These are phyloP conservation scores for Furcasterigmium furcatum DNA, from an alignment of 2,329 filamentous ascomycete species.

Conservation along the genomic window DNA sequence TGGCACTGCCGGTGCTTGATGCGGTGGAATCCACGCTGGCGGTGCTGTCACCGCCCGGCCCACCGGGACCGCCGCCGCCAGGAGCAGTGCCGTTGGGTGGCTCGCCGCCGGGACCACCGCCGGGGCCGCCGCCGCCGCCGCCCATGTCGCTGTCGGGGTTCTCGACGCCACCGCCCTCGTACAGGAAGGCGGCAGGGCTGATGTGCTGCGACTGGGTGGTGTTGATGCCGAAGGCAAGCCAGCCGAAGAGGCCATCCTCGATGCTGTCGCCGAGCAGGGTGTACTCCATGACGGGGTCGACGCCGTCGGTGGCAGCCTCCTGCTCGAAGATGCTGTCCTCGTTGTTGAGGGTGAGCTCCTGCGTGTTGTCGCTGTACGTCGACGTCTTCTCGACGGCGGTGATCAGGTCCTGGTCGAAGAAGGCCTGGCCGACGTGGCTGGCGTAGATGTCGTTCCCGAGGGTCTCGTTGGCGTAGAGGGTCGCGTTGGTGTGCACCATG, in stretches of 20 bases:
- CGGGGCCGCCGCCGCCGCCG: constrained; percentile 8
- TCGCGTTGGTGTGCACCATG: constrained; percentile 26
- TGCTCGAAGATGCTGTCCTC: constrained; percentile 45
- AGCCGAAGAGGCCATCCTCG: constrained; percentile 48
- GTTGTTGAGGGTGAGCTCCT: constrained; percentile 42
- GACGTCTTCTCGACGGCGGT: constrained; percentile 38
- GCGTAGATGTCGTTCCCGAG: constrained; percentile 40
- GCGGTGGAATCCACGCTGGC: not conserved
- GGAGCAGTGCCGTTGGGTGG: constrained; percentile 10
- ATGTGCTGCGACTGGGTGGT: constrained; percentile 15
- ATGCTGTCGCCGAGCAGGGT: constrained; percentile 50
- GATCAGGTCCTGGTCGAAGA: constrained; percentile 56
- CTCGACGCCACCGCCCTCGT: constrained; percentile 25
- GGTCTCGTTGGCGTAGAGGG: constrained; percentile 45
- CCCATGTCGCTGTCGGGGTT: constrained; percentile 18
- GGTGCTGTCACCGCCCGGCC: not conserved
- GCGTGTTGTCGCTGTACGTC: constrained; percentile 42
- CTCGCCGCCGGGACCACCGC: not conserved
- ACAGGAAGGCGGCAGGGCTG: constrained; percentile 26
- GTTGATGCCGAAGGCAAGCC: constrained; percentile 51
- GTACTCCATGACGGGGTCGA: constrained; percentile 57
- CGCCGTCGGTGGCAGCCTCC: constrained; percentile 42
- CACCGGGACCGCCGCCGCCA: not conserved
- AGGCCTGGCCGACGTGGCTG: constrained; percentile 60
- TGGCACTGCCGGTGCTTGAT: too few species aligned